Base-by-base conservation (phyloP, 352 stramenopile species). In the Plasmopara halstedii region DNA sequence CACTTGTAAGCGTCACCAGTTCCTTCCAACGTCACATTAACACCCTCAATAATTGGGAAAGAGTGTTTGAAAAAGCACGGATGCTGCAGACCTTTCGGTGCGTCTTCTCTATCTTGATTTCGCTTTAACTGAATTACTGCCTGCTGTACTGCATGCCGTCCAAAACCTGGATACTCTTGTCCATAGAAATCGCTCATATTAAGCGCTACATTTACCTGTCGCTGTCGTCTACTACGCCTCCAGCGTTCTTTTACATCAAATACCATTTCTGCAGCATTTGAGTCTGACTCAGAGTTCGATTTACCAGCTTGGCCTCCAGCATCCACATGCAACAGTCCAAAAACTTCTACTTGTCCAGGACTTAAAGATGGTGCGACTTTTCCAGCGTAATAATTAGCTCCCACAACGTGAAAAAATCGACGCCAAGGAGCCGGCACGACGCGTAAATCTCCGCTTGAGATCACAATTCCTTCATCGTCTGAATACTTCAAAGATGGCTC, bases 201-300 rank as follows among this genome's bases (percentile, higher is more conserved):
- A 34, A 89, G 64, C 19, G 70, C 60, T 17, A 71, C 65, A n/a
- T 62, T 69, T 22, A 70, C 48, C 42, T 82, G 62, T 48, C 77
- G 74, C 42, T 76, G 62, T 15, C 78, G 64, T 38, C 85, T 82
- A 18, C 53, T 71, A 34, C 66, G 74, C 42, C 70, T 67, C 78
- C 78, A 89, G 21, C 78, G 74, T 36, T 87, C 74, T 6, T 70
- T 51, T 7, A 69, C 56, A 42, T 89, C 78, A 33, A 89, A 87
- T n/a, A 62, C 54, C 38, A 89, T 64, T 32, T 67, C 46, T 29
- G 56, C 52, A 9, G 56, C 46, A 31, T 77, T 53, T 17, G 50
- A 42, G 25, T 67, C 58, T 13, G 45, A 53, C 25, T 67, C 48
- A 15, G 52, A 66, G 2, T 11, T 47, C 0, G 27, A 19, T 11